phyloP scores from a whole-genome alignment of 1,284 basidiomycete species.

The Ceratobasidium sp. region DNA sequence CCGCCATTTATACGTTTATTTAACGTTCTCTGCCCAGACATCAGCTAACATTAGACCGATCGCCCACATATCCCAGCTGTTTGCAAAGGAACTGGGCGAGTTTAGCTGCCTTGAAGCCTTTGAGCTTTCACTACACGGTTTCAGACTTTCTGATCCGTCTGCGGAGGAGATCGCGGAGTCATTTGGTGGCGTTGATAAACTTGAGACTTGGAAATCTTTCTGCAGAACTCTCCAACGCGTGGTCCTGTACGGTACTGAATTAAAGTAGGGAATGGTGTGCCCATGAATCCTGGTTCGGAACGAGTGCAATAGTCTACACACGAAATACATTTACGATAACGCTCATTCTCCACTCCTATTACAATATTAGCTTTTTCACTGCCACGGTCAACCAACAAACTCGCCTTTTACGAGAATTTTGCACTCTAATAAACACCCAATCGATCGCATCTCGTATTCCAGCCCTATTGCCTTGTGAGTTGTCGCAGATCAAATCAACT shows the following conservation, averaged over 20 bases:
- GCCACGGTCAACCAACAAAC: slow-evolving; percentile 4
- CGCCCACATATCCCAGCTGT: slow-evolving; percentile 24
- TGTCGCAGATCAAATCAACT: not conserved
- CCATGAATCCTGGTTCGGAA: not conserved
- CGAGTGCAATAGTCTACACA: not conserved
- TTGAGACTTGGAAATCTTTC: slow-evolving; percentile 31
- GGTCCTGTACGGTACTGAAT: slow-evolving; percentile 16
- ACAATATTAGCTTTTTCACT: not conserved
- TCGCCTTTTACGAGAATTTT: slow-evolving; percentile 77
- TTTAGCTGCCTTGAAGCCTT: slow-evolving; percentile 20
- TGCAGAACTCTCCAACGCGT: slow-evolving; percentile 15
- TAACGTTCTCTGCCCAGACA: slow-evolving; percentile 11
- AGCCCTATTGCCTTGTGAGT: slow-evolving; percentile 65
- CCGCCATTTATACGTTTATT: not conserved
- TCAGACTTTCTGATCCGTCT: slow-evolving; percentile 17
- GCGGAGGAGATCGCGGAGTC: slow-evolving; percentile 8
- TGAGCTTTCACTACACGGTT: slow-evolving; percentile 30
- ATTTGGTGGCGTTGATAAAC: slow-evolving; percentile 12
- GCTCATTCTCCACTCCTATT: slow-evolving; percentile 21
- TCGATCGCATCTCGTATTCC: slow-evolving; percentile 91
- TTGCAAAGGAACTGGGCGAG: slow-evolving; percentile 20
- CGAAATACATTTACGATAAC: not conserved
- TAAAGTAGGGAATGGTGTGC: not conserved
- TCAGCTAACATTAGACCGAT: slow-evolving; percentile 16
- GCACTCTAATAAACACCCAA: slow-evolving; percentile 93